phyloP scores from a whole-genome alignment of 129 eudicot genomes.

The Escallonia herrerae region DNA sequence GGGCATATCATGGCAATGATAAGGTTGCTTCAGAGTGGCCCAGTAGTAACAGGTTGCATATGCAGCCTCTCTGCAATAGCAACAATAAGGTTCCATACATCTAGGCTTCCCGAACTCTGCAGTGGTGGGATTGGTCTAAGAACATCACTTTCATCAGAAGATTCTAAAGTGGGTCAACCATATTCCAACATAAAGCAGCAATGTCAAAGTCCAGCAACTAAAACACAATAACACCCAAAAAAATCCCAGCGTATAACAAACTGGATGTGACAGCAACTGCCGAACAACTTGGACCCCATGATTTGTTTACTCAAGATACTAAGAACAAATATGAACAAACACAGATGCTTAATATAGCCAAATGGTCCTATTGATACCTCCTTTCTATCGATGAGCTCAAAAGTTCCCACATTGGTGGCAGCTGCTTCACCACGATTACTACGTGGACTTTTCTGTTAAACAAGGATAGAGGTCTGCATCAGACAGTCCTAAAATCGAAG shows the following conservation, averaged over 20 bases:
- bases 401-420: slow-evolving; percentile 27
- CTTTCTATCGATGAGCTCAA: slow-evolving; percentile 24
- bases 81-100: too few species aligned
- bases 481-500: slow-evolving; percentile 13
- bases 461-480: slow-evolving; percentile 23
- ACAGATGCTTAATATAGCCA: slow-evolving; percentile 1
- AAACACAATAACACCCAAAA: background rate
- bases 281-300: too few species aligned
- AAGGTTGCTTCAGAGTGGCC: too few species aligned
- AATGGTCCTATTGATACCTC: slow-evolving; percentile 24
- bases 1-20: too few species aligned
- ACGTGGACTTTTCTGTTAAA: slow-evolving; percentile 17
- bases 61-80: too few species aligned
- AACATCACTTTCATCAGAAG: too few species aligned
- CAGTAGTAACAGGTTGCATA: too few species aligned
- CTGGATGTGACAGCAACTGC: background rate
- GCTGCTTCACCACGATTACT: slow-evolving; percentile 20
- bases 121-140: too few species aligned
- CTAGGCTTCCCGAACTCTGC: too few species aligned
- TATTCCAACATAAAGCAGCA: too few species aligned
- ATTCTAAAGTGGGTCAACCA: too few species aligned
- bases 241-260: background rate
- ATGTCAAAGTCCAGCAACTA: background rate
- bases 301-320: background rate
- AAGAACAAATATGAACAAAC: background rate